phyloP scores from a whole-genome alignment of 495 filamentous ascomycete genomes.

The Aspergillus affinis region DNA sequence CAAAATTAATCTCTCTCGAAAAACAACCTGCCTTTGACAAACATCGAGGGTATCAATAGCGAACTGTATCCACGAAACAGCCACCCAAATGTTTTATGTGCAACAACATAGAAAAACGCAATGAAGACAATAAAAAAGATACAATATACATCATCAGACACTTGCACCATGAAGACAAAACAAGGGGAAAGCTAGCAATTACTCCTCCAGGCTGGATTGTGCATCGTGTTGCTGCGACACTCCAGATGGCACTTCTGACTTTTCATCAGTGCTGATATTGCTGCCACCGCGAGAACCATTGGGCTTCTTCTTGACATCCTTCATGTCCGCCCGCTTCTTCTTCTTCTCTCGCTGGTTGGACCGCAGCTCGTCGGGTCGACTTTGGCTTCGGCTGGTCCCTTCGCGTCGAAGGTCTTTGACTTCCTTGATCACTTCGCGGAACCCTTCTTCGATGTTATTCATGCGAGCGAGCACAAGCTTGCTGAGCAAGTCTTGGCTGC shows the following conservation, averaged over 20 bases:
- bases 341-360: conserved; percentile 28
- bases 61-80: conserved; percentile 10
- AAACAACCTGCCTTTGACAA: not conserved
- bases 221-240: conserved; percentile 1
- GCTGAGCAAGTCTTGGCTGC: conserved; percentile 68
- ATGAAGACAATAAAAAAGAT: not conserved
- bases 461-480: conserved; percentile 87
- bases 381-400: conserved; percentile 36
- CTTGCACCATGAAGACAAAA: not conserved
- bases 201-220: not conserved
- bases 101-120: not conserved
- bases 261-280: conserved; percentile 22
- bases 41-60: not conserved
- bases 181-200: not conserved
- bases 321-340: conserved; percentile 34
- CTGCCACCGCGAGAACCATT: conserved; percentile 20
- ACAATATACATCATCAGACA: conserved; percentile 1
- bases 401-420: conserved; percentile 60
- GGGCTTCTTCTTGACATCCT: conserved; percentile 25
- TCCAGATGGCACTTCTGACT: conserved; percentile 6
- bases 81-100: conserved; percentile 7
- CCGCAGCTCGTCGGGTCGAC: conserved; percentile 28
- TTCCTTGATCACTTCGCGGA: conserved; percentile 81
- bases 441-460: conserved; percentile 83
- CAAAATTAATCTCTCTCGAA: not conserved